phyloP scores from a whole-genome alignment of 108 stramenopile species.

The Nitzschia sp. region DNA sequence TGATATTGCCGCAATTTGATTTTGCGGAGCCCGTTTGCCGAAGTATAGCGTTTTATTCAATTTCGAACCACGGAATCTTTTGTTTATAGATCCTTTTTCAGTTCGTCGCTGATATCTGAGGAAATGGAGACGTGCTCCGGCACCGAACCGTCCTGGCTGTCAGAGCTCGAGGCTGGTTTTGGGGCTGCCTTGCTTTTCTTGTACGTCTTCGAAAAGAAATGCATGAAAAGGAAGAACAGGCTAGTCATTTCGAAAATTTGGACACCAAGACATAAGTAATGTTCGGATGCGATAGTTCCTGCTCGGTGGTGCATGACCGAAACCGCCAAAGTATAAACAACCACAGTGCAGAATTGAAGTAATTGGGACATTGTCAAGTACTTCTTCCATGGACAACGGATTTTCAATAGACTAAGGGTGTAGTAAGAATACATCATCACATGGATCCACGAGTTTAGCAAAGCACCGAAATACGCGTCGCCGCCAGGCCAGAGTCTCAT shows the following conservation, averaged over 20 bases:
- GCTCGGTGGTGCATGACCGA: conserved; percentile 30
- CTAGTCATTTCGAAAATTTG: conserved; percentile 89
- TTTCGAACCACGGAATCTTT: too few species aligned
- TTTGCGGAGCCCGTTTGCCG: too few species aligned
- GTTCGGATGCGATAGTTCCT: conserved; percentile 42
- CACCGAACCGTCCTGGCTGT: background rate
- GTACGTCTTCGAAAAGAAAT: conserved; percentile 81
- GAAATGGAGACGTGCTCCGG: conserved; percentile 29
- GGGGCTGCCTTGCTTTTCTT: conserved; percentile 46
- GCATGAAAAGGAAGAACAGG: conserved; percentile 78
- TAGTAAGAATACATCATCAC: conserved; percentile 99
- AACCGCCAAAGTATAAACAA: conserved; percentile 65
- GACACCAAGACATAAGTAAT: conserved; percentile 52
- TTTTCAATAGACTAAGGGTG: conserved; percentile 71
- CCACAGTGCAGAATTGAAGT: conserved; percentile 95
- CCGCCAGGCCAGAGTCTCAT: conserved; percentile 82
- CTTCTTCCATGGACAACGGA: conserved; percentile 89
- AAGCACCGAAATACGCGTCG: conserved; percentile 96
- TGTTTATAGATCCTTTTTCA: background rate
- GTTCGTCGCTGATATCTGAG: conserved; percentile 13
- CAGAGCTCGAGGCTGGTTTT: background rate
- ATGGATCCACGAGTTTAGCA: conserved; percentile 97
- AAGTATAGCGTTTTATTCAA: background rate
- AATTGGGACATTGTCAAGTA: conserved; percentile 94
- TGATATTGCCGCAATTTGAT: too few species aligned